Evolutionary conservation across 2,329 filamentous ascomycete genomes (phyloP).

Genomic region (Stagonosporopsis rhizophila): DNA sequence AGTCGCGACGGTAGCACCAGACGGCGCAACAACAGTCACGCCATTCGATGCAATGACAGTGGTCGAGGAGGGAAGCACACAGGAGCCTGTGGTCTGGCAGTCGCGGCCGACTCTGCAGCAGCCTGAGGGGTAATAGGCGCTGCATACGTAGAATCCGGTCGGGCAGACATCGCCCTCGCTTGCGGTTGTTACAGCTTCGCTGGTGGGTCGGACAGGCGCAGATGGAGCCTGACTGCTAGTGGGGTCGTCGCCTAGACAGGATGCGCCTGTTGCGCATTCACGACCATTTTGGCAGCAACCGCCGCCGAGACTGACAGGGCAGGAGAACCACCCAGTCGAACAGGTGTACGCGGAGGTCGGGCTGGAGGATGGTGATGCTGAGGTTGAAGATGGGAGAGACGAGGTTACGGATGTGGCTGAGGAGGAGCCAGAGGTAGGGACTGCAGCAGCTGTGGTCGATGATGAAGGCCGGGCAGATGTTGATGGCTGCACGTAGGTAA

Average conservation of each 20-base stretch:
- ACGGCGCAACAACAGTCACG: constrained; percentile 72
- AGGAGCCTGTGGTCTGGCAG: constrained; percentile 77
- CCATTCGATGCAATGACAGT: constrained; percentile 71
- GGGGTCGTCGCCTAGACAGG: constrained; percentile 47
- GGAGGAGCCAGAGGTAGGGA: constrained; percentile 24
- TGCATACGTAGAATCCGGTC: constrained; percentile 90
- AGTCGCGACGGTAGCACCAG: constrained; percentile 54
- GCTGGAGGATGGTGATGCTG: constrained; percentile 18
- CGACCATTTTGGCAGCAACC: constrained; percentile 58
- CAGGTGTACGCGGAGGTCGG: constrained; percentile 50
- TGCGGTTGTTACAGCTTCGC: constrained; percentile 59
- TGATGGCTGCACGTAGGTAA: constrained; percentile 39
- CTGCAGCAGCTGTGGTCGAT: constrained; percentile 48
- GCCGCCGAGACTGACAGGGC: constrained; percentile 56
- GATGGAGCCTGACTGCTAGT: constrained; percentile 47
- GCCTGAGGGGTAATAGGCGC: constrained; percentile 78
- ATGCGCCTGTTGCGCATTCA: constrained; percentile 51
- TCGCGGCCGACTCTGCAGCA: constrained; percentile 89
- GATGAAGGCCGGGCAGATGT: constrained; percentile 38
- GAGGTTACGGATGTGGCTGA: constrained; percentile 24
- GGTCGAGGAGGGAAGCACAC: constrained; percentile 66
- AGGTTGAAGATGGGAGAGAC: constrained; percentile 21
- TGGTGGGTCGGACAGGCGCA: constrained; percentile 54
- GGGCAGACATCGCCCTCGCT: constrained; percentile 73
- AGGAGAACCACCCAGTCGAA: constrained; percentile 55